Base-by-base conservation (phyloP, 805 yeast genomes). In the Metschnikowia rubicola region DNA sequence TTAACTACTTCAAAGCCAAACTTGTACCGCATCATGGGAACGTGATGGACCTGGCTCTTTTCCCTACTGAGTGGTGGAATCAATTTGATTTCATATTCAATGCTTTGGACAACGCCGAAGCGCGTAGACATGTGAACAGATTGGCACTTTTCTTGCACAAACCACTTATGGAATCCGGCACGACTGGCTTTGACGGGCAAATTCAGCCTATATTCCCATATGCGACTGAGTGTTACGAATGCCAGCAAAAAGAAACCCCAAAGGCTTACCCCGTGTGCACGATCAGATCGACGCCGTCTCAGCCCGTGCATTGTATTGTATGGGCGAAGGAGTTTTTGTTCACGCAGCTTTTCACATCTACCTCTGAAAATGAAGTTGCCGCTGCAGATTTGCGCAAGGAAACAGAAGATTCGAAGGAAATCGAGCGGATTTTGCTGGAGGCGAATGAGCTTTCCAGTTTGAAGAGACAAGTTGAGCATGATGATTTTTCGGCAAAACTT, bases 321-420 rank as follows among this genome's bases (percentile, higher is more conserved):
- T 94, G 99, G 99, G 96, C 97, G 8, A 94, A 94, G 62, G 88
- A 86, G 57, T 95, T 88, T 60, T 67, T 94, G 43, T 90, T 94
- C 61, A 75, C 80, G 21, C 95, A 89, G 60, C 70, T 94, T 33
- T 92, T 90, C 62, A 83, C 81, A 17, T 81, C 80, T 40, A 74
- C 66, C 46, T 19, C 58, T 41, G 39, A 64, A 56, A 37, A 58
- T 58, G 46, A 45, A 47, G 56, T 39, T 40, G 54, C 47, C 31
- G 53, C 50, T n/a, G 59, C 56, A 7, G 52, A 56, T 17, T 53
- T 79, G 48, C 41, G 46, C 34, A 53, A 56, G 32, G 92, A 87
- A 31, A 80, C 85, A 7, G 83, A 80, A 30, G 83, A 84, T 58
- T 73, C 77, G 37, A 79, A 78, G 19, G 91, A 85, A 56, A 77